These are phyloP conservation scores for Vitis rotundifolia DNA, from an alignment of 164 flowering plant genomes.

Conservation along the genomic window DNA sequence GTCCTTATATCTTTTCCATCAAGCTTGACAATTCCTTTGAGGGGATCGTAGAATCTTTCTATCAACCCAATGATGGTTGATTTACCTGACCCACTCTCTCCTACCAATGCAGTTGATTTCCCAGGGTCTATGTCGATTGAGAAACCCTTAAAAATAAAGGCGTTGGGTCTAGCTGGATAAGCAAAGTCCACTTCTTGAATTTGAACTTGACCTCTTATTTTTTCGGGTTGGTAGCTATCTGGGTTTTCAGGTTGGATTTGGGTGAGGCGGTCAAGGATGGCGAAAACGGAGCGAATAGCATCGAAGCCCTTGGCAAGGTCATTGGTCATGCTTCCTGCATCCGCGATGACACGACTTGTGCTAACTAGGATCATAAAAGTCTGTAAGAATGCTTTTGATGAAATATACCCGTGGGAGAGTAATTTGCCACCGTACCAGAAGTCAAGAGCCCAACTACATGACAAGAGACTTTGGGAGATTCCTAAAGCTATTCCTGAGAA, in stretches of 20 bases:
- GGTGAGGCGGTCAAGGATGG: background rate
- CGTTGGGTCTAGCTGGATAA: background rate
- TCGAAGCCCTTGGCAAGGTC: background rate
- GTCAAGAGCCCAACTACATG: constrained; percentile 68
- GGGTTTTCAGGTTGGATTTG: too few relatives aligned
- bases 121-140: background rate
- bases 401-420: constrained; percentile 44
- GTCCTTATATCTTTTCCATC: constrained; percentile 36
- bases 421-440: constrained; percentile 87
- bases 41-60: constrained; percentile 42
- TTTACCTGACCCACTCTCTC: background rate
- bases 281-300: background rate
- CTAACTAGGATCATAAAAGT: background rate
- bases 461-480: constrained; percentile 51
- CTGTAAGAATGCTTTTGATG: constrained; percentile 18
- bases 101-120: background rate
- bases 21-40: constrained; percentile 13
- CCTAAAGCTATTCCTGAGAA: constrained; percentile 76
- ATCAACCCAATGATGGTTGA: constrained; percentile 6
- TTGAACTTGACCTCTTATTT: background rate
- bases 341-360: background rate
- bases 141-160: background rate
- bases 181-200: background rate
- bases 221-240: background rate
- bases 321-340: background rate